Percentiles rank a stretch among this genome's conserved stretches.
Evolutionary conservation across 108 stramenopile species (phyloP).

Genomic region (Bacterosira constricta): DNA sequence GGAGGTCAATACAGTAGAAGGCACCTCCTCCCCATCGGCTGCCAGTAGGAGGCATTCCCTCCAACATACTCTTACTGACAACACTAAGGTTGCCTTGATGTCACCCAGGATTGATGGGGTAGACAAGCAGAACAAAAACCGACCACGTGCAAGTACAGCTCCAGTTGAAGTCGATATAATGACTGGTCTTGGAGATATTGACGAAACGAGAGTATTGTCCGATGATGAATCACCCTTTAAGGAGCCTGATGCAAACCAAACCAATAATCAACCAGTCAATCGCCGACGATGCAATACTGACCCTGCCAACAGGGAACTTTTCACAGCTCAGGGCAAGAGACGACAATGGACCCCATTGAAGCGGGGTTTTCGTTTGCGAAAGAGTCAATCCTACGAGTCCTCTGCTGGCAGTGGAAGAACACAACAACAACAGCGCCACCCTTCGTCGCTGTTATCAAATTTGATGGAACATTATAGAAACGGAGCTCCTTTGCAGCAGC

Average conservation of each 20-base stretch:
- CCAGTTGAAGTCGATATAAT: background rate
- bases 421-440: background rate
- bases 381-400: background rate
- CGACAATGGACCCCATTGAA: too few species aligned
- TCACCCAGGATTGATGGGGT: background rate
- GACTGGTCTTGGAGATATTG: conserved; percentile 8
- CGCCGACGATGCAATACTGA: conserved; percentile 41
- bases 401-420: background rate
- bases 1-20: too few species aligned
- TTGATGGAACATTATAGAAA: too few species aligned
- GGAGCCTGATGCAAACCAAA: background rate
- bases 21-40: background rate
- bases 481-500: too few species aligned
- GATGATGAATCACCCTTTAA: background rate
- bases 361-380: too few species aligned
- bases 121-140: too few species aligned
- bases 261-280: background rate
- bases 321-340: too few species aligned
- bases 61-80: background rate
- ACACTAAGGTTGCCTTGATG: background rate
- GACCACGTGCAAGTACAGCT: background rate
- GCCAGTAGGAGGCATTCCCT: background rate
- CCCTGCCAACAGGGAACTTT: conserved; percentile 3
- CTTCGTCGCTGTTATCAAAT: too few species aligned
- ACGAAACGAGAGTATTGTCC: conserved; percentile 2